Evolutionary conservation across 2,329 filamentous ascomycete species (phyloP), one percentile per base, ranked within the genome.

Genomic region (Aspergillus hiratsukae): DNA sequence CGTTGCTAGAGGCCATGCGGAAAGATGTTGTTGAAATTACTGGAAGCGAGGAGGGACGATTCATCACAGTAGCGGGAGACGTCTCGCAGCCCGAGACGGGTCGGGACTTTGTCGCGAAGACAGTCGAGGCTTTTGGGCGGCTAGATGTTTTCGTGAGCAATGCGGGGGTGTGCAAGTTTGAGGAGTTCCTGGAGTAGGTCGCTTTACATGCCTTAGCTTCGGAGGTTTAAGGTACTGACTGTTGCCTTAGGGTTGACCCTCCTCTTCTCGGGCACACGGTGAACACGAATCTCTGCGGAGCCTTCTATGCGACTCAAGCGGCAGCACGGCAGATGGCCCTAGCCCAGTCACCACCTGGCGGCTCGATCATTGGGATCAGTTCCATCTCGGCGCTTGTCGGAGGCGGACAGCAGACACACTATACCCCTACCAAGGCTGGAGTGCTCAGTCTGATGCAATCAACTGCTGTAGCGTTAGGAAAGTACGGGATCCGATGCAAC

Each of bases 351-450:
- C 84, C 86, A 0, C 73, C 83, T 0, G 90, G 91, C 17, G 91
- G 91, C 35, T 87, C 84, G 65, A 94, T 96, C 66, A 93, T 76
- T 40, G 75, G 72, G 1, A 71, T 77, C 17, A 73, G 71, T 49
- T 71, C 72, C 4, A 76, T 77, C 53, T 74, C 73, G 2, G 69
- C 74, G 4, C 68, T 76, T 3, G 73, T 77, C 1, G 91, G 91
- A 40, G 91, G 90, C 46, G 89, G 87, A 0, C 78, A 81, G 49
- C 91, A 95, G 76, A 87, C 85, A 27, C 91, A 96, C 70, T 96
- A 95, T 75, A 95, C 91, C 17, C 89, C 91, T 9, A 95, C 91
- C 17, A 96, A 96, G 74, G 90, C 91, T 0, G 91, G 90, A 2
- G 82, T 96, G 2, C 70, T 90, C 40, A 89, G 85, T 49, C 79